Conservation (phyloP, 805 yeast genomes). For the Metschnikowia anglica region DNA sequence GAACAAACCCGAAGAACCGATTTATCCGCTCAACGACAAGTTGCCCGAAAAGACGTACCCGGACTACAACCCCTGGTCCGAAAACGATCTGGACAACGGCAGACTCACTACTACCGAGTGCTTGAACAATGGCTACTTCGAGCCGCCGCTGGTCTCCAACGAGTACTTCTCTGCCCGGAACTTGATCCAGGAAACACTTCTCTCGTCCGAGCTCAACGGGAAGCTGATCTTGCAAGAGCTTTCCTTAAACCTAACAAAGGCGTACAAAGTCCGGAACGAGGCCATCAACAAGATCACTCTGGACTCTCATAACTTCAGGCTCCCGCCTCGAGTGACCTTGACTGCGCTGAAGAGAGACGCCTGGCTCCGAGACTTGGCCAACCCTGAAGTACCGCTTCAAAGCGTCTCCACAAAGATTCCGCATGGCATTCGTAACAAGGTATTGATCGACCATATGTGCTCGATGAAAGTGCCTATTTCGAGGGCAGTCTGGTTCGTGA, state of each 20-base stretch:
- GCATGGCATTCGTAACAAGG: slow-evolving; percentile 79
- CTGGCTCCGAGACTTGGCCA: slow-evolving; percentile 82
- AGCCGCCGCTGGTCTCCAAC: slow-evolving; percentile 58
- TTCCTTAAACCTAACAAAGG: slow-evolving; percentile 38
- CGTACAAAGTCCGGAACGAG: slow-evolving; percentile 40
- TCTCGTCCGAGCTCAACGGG: slow-evolving; percentile 37
- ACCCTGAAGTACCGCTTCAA: slow-evolving; percentile 61
- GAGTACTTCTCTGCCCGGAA: slow-evolving; percentile 72
- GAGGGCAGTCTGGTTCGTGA: slow-evolving; percentile 90
- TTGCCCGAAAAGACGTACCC: slow-evolving; percentile 46
- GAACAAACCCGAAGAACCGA: slow-evolving; percentile 32
- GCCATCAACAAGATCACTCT: slow-evolving; percentile 38
- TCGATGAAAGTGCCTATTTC: slow-evolving; percentile 64
- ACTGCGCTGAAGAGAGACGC: slow-evolving; percentile 82
- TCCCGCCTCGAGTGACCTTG: slow-evolving; percentile 86
- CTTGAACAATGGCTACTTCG: slow-evolving; percentile 70
- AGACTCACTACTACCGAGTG: slow-evolving; percentile 47
- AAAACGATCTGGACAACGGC: slow-evolving; percentile 35
- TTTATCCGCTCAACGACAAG: slow-evolving; percentile 37
- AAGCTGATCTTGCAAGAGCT: slow-evolving; percentile 37
- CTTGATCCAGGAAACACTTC: slow-evolving; percentile 48
- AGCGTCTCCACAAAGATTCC: slow-evolving; percentile 79
- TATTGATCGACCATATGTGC: slow-evolving; percentile 71
- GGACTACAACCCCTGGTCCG: slow-evolving; percentile 67
- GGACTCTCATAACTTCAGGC: slow-evolving; percentile 51